Evolutionary conservation across 2,329 filamentous ascomycete genomes (phyloP), one percentile per base, ranked within the genome.

Genomic region (Aspergillus nomiae): DNA sequence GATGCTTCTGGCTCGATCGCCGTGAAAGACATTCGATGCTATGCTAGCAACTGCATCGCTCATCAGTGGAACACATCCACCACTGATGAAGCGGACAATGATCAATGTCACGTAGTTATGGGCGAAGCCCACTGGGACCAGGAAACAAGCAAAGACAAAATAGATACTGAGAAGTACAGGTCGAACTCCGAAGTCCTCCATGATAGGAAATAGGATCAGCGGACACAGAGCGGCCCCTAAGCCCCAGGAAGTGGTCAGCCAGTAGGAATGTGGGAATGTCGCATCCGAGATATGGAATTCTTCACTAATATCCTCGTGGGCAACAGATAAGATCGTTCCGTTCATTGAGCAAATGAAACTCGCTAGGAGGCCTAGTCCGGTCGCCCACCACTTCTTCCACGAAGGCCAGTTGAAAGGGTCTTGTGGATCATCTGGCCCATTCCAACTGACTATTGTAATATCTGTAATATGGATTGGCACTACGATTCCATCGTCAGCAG

Each of bases 51-150:
- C 65, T 7, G 70, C 72, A 58, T 82, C 81, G 2, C 75, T 75
- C 1, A 80, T 69, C 7, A 80, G 74, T 0, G 77, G 73, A 10
- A 78, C 77, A 60, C 75, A 78, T 1, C 77, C 75, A 2, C 81
- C 81, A 6, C 75, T 77, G 26, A 83, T 77, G 60, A 82, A 79
- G 0, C 81, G 73, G 2, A 76, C 77, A 2, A 80, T 70, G 6
- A 82, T 69, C 12, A 82, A 61, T 0, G 81, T 81, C 9, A 78
- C 79, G 59, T 81, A 82, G 62, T 81, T 82, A 24, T 74, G 73
- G 1, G 81, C 80, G 6, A 81, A 59, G 0, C 74, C 78, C 60
- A 77, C 76, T 0, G 79, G 77, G n/a, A 83, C 70, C 7, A 80
- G 71, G 60, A 81, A 81, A 26, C 78, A 72, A 38, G 80, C 69